These are phyloP conservation scores for Penicillium sp. DNA, from an alignment of 2,329 filamentous ascomycete genomes.

Conservation along the genomic window DNA sequence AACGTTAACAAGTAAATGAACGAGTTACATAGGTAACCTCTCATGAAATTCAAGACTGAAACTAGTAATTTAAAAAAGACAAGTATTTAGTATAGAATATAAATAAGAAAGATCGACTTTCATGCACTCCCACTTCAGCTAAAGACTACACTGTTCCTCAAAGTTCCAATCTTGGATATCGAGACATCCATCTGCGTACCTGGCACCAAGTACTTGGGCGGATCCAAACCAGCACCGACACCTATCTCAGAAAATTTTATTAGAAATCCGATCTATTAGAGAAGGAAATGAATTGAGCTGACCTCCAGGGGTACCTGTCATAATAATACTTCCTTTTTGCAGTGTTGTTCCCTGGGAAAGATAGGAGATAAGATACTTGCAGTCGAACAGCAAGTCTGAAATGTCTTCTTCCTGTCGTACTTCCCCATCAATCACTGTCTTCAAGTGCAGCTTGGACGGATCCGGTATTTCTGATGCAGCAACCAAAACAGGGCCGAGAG, in stretches of 20 bases:
- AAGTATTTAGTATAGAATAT: no score
- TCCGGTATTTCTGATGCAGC: not conserved
- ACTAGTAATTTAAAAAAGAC: no score
- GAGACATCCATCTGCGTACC: conserved; percentile 36
- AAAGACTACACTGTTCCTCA: conserved; percentile 32
- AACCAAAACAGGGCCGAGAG: conserved; percentile 50
- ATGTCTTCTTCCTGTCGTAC: conserved; percentile 13
- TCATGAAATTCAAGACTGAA: no score
- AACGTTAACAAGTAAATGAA: no score
- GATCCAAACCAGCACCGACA: conserved; percentile 43
- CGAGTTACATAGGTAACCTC: no score
- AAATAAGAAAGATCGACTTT: no score
- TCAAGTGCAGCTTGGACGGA: conserved; percentile 6
- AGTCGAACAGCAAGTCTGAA: conserved; percentile 47
- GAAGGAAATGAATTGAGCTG: not conserved
- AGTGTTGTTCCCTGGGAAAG: conserved; percentile 26
- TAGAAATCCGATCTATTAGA: not conserved
- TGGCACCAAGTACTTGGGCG: conserved; percentile 32
- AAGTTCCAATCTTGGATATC: conserved; percentile 37
- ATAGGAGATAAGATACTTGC: conserved; percentile 31
- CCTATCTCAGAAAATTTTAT: not conserved
- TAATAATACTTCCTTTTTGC: conserved; percentile 26
- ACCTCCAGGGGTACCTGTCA: conserved; percentile 26
- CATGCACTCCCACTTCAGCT: no score
- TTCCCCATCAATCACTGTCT: conserved; percentile 14